These are phyloP conservation scores for Musa itinerans DNA, from an alignment of 176 grass and related monocot genomes.

Conservation along the genomic window DNA sequence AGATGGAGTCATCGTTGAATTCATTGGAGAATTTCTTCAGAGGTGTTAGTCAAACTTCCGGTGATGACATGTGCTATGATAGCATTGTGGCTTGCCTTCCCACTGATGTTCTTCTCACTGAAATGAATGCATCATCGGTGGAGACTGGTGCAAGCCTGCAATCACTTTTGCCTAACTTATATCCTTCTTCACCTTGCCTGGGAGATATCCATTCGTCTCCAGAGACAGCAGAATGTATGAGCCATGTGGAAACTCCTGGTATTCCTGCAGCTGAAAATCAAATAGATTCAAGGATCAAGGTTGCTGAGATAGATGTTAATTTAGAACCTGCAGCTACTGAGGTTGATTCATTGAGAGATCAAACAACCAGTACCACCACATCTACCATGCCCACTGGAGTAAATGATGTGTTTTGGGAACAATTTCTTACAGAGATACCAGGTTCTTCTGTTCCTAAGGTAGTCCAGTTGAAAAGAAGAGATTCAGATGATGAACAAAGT, in stretches of 20 bases:
- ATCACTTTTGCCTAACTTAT: conserved; percentile 25
- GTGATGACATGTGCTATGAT: conserved; percentile 52
- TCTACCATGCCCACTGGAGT: conserved; percentile 28
- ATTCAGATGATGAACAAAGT: conserved; percentile 31
- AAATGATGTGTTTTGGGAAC: conserved; percentile 86
- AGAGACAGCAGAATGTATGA: conserved; percentile 47
- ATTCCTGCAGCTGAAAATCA: conserved; percentile 30
- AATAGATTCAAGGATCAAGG: conserved; percentile 42
- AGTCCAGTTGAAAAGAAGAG: conserved; percentile 64
- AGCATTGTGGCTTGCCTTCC: conserved; percentile 33
- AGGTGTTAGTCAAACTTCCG: conserved; percentile 46
- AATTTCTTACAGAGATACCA: conserved; percentile 85
- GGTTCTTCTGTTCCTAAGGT: conserved; percentile 31
- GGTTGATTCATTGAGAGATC: conserved; percentile 37
- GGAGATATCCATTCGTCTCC: conserved; percentile 43
- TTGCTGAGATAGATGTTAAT: conserved; percentile 86
- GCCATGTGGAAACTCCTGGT: conserved; percentile 50
- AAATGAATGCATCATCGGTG: conserved; percentile 50
- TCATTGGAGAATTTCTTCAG: conserved; percentile 76
- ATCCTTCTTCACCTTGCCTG: conserved; percentile 37
- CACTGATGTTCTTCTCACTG: conserved; percentile 49
- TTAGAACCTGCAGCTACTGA: conserved; percentile 61
- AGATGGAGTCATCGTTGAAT: conserved; percentile 82
- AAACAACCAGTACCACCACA: conserved; percentile 12
- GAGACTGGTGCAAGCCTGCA: conserved; percentile 41